Conservation (phyloP, 2,329 filamentous ascomycete species). For the Fusarium denticulatum region DNA sequence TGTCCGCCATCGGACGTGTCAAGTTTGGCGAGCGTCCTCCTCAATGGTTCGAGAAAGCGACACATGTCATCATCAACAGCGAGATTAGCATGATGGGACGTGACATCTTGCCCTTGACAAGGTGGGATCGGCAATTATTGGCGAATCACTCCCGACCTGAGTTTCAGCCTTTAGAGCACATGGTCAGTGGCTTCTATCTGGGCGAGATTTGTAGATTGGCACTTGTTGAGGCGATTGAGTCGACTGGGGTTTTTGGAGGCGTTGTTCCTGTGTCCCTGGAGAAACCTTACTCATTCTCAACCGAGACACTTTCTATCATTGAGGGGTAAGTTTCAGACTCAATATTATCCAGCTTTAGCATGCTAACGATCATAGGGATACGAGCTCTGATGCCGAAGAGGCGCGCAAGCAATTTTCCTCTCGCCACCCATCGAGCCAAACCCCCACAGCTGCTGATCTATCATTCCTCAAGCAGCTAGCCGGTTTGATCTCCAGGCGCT, state of each 20-base stretch:
- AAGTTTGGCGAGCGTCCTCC: slow-evolving; percentile 68
- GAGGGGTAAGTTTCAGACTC: slow-evolving; percentile 59
- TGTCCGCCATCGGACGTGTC: slow-evolving; percentile 61
- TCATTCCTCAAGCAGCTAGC: slow-evolving; percentile 63
- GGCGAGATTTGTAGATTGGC: slow-evolving; percentile 71
- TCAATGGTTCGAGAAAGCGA: slow-evolving; percentile 66
- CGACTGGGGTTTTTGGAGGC: slow-evolving; percentile 65
- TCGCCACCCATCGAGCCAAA: slow-evolving; percentile 58
- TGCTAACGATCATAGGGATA: slow-evolving; percentile 54
- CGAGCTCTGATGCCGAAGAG: slow-evolving; percentile 52
- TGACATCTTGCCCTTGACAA: slow-evolving; percentile 66
- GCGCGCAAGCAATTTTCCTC: slow-evolving; percentile 61
- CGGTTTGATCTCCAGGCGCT: slow-evolving; percentile 65
- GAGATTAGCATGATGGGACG: slow-evolving; percentile 74
- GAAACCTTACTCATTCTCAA: slow-evolving; percentile 66
- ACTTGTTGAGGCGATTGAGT: slow-evolving; percentile 67
- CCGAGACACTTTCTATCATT: slow-evolving; percentile 67
- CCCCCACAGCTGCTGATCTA: slow-evolving; percentile 59
- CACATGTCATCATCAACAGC: slow-evolving; percentile 73
- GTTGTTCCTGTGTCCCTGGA: slow-evolving; percentile 63
- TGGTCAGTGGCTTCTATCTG: slow-evolving; percentile 73
- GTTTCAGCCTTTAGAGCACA: slow-evolving; percentile 70
- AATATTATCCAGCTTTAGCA: too few species aligned
- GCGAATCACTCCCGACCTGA: slow-evolving; percentile 63
- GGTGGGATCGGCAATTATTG: slow-evolving; percentile 67